phyloP scores from a whole-genome alignment of 352 stramenopile genomes.

The Phytopythium ostracodes region DNA sequence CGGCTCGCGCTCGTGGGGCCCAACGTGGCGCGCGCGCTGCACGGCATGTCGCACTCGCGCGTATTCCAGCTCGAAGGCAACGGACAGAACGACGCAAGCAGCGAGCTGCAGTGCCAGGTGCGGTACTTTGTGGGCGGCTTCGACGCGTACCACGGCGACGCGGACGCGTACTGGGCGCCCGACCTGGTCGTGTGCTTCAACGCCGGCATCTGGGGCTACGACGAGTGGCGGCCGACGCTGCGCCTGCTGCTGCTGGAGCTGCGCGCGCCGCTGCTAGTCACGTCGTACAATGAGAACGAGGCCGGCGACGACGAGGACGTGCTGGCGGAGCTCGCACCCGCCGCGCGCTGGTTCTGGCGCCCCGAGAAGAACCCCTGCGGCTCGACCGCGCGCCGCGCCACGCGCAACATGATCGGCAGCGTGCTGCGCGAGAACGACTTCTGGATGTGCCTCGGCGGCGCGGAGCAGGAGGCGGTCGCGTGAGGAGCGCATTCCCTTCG shows the following conservation, averaged over 20 bases:
- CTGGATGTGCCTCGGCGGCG: slow-evolving; percentile 71
- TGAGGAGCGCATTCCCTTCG: background rate
- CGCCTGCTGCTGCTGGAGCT: slow-evolving; percentile 52
- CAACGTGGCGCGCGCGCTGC: slow-evolving; percentile 60
- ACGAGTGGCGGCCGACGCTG: slow-evolving; percentile 80
- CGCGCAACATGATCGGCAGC: slow-evolving; percentile 47
- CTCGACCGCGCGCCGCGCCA: slow-evolving; percentile 40
- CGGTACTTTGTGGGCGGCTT: slow-evolving; percentile 75
- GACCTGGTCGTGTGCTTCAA: slow-evolving; percentile 82
- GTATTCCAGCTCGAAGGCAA: slow-evolving; percentile 7
- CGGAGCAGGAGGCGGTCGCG: background rate
- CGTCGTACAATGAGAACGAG: slow-evolving; percentile 84
- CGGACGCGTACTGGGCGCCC: slow-evolving; percentile 35
- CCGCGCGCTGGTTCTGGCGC: slow-evolving; percentile 60
- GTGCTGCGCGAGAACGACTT: slow-evolving; percentile 75
- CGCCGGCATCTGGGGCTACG: slow-evolving; percentile 85
- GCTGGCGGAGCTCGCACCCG: slow-evolving; percentile 42
- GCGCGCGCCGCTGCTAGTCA: slow-evolving; percentile 64
- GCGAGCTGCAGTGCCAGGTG: slow-evolving; percentile 36
- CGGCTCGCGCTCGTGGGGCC: slow-evolving; percentile 68
- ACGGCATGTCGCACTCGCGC: slow-evolving; percentile 27
- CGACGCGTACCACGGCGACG: slow-evolving; percentile 48
- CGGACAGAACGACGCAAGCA: background rate
- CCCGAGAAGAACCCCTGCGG: slow-evolving; percentile 65
- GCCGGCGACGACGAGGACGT: slow-evolving; percentile 75